Conservation (phyloP, 768 basidiomycete genomes). For the Sporobolomyces pararoseus region DNA sequence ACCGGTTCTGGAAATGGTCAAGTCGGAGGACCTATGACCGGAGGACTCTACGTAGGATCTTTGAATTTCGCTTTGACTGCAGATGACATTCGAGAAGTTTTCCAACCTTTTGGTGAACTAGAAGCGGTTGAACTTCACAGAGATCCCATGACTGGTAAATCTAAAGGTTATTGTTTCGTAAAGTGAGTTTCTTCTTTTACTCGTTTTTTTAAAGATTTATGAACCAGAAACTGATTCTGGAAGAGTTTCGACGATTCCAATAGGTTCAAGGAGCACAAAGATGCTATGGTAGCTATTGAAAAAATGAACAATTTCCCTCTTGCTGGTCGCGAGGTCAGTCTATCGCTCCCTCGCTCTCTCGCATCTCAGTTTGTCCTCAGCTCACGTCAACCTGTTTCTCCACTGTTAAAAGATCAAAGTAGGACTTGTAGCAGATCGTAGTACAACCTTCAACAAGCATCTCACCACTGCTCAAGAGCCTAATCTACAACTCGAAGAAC, state of each 20-base stretch:
- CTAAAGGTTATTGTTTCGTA: conserved; percentile 96
- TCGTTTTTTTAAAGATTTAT: no score
- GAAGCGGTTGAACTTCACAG: conserved; percentile 98
- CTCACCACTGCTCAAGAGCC: conserved; percentile 69
- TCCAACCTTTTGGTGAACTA: conserved; percentile 96
- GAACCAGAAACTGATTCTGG: no score
- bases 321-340: conserved; percentile 63
- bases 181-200: conserved; percentile 60
- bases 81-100: conserved; percentile 97
- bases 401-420: conserved; percentile 22
- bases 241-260: no score
- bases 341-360: no score
- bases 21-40: conserved; percentile 21
- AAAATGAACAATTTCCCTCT: conserved; percentile 99
- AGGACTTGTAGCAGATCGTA: conserved; percentile 44
- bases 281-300: conserved; percentile 93
- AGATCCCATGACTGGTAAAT: conserved; percentile 87
- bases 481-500: conserved; percentile 63
- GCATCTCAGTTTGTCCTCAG: neutral
- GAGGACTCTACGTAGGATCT: conserved; percentile 82
- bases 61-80: conserved; percentile 95
- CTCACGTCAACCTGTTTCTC: neutral
- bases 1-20: neutral
- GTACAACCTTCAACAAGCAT: conserved; percentile 51
- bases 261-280: conserved; percentile 83